These are phyloP conservation scores for Desmodesmus armatus DNA, from an alignment of 139 green algal species.

Conservation along the genomic window DNA sequence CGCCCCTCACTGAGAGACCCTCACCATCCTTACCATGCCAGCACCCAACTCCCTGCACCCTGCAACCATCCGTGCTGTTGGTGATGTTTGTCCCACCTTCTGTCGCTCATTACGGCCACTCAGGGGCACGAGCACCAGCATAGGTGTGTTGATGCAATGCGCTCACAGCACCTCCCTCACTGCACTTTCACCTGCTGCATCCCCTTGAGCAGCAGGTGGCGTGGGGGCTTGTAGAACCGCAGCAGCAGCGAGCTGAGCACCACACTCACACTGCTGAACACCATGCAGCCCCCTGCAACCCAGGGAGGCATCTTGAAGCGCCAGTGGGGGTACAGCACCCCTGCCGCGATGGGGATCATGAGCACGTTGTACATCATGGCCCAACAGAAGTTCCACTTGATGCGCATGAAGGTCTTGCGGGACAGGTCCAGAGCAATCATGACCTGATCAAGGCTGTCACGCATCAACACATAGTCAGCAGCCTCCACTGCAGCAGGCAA, in stretches of 20 bases:
- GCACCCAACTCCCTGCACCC: no score
- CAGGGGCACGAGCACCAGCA: no score
- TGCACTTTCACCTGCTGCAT: no score
- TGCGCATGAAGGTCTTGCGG: slow-evolving; percentile 84
- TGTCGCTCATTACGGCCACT: no score
- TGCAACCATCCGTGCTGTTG: no score
- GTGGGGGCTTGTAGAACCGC: slow-evolving; percentile 77
- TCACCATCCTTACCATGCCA: no score
- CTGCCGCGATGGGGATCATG: slow-evolving; percentile 88
- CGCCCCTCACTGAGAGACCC: no score
- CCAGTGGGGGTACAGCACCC: slow-evolving; percentile 78
- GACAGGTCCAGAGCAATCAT: slow-evolving; percentile 92
- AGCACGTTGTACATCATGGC: slow-evolving; percentile 96
- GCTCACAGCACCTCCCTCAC: no score
- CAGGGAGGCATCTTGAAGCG: slow-evolving; percentile 91
- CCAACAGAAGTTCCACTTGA: slow-evolving; percentile 94
- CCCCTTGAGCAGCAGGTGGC: no score
- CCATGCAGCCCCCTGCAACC: slow-evolving; percentile 94
- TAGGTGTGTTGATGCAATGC: no score
- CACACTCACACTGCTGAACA: slow-evolving; percentile 88
- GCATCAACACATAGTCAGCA: slow-evolving; percentile 96
- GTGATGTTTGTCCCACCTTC: no score
- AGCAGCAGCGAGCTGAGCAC: slow-evolving; percentile 88
- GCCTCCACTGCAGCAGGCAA: no score
- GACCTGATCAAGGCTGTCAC: slow-evolving; percentile 88